Percentiles rank a stretch among this genome's conserved stretches.
Evolutionary conservation across 371 early-diverging fungal species (phyloP).

Genomic region (Mucor indicus): DNA sequence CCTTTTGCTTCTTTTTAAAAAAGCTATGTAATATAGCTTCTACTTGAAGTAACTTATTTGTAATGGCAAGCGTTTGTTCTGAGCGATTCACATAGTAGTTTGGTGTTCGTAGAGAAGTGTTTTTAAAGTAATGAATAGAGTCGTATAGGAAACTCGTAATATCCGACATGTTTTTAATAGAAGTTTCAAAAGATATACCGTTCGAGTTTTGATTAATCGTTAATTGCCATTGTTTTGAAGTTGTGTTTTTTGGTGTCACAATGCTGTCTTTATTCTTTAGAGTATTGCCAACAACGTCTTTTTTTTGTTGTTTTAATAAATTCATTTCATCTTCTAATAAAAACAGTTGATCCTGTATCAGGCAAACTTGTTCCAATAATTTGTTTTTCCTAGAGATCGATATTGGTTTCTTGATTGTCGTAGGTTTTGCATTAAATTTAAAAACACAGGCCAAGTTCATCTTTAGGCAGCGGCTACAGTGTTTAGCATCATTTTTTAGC

Average conservation of each 20-base stretch:
- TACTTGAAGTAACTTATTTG: slow-evolving; percentile 27
- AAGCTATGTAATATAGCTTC: slow-evolving; percentile 27
- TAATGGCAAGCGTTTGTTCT: slow-evolving; percentile 14
- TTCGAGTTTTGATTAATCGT: slow-evolving; percentile 14
- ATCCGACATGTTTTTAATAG: slow-evolving; percentile 29
- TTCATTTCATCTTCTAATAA: slow-evolving; percentile 27
- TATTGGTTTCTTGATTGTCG: slow-evolving; percentile 25
- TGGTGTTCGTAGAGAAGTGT: slow-evolving; percentile 20
- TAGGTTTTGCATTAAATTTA: slow-evolving; percentile 36
- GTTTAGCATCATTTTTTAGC: slow-evolving; percentile 22
- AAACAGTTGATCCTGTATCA: slow-evolving; percentile 29
- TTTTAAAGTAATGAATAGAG: slow-evolving; percentile 21
- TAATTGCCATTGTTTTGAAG: too few species aligned
- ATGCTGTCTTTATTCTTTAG: too few species aligned
- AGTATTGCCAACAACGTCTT: too few species aligned
- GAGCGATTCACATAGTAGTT: slow-evolving; percentile 22
- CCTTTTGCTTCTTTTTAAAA: slow-evolving; percentile 9
- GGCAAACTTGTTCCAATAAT: slow-evolving; percentile 30
- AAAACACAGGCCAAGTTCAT: slow-evolving; percentile 38
- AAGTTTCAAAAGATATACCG: slow-evolving; percentile 29
- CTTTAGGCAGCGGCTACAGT: slow-evolving; percentile 41
- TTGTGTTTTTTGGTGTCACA: too few species aligned
- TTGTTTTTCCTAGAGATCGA: slow-evolving; percentile 31
- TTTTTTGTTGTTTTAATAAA: too few species aligned
- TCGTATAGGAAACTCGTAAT: slow-evolving; percentile 21